Conservation (phyloP, 164 flowering plant species). For the Umbilicus rupestris region DNA sequence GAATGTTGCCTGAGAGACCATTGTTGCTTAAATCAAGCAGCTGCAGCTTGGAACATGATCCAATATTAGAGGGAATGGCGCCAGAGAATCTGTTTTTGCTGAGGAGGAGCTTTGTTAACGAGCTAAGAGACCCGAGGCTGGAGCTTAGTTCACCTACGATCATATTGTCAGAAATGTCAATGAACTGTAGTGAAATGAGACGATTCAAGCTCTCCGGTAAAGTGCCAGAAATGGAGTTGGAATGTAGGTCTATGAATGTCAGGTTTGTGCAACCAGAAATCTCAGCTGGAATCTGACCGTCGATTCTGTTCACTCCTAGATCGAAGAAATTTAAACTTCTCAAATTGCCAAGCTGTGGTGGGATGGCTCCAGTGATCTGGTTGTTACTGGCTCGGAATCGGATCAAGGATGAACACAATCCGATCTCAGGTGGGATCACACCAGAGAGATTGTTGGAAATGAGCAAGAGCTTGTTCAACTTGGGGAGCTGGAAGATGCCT, state of each 20-base stretch:
- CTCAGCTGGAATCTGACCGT: slow-evolving; percentile 47
- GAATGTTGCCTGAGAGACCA: slow-evolving; percentile 41
- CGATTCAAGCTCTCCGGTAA: slow-evolving; percentile 36
- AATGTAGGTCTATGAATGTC: slow-evolving; percentile 63
- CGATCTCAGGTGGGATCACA: slow-evolving; percentile 48
- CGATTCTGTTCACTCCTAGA: slow-evolving; percentile 44
- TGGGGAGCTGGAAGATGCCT: slow-evolving; percentile 49
- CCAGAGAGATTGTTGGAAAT: slow-evolving; percentile 71
- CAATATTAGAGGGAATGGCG: slow-evolving; percentile 44
- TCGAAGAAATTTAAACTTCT: slow-evolving; percentile 55
- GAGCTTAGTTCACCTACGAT: slow-evolving; percentile 48
- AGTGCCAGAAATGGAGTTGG: slow-evolving; percentile 46
- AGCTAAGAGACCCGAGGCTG: slow-evolving; percentile 45
- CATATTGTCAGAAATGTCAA: slow-evolving; percentile 55
- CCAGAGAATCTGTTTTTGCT: slow-evolving; percentile 52
- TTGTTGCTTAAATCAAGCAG: slow-evolving; percentile 55
- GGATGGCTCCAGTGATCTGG: slow-evolving; percentile 53
- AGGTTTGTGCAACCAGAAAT: slow-evolving; percentile 62
- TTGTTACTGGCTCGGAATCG: slow-evolving; percentile 58
- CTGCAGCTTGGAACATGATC: slow-evolving; percentile 62
- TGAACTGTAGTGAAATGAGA: slow-evolving; percentile 44
- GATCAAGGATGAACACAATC: slow-evolving; percentile 48
- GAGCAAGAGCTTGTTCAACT: slow-evolving; percentile 52
- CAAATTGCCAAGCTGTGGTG: slow-evolving; percentile 50
- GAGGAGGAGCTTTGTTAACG: slow-evolving; percentile 63